Percentiles rank a stretch among this genome's conserved stretches.
Evolutionary conservation across 2,329 filamentous ascomycete species (phyloP).

Genomic region (Aspergillus hiratsukae): DNA sequence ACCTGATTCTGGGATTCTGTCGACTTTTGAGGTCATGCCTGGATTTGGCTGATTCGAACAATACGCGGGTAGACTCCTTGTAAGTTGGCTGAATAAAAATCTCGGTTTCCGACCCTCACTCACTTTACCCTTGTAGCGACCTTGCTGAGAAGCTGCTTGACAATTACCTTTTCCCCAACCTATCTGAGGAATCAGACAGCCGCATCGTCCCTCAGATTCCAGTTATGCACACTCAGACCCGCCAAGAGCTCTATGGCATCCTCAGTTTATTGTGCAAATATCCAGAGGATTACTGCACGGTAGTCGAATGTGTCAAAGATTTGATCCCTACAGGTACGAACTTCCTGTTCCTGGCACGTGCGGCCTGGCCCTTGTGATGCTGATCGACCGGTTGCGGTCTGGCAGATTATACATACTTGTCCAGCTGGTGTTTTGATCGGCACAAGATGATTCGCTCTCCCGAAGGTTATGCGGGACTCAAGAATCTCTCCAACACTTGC

Average conservation of each 20-base stretch:
- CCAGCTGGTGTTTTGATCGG: conserved; percentile 60
- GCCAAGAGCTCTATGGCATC: conserved; percentile 58
- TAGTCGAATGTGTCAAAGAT: conserved; percentile 50
- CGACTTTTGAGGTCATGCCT: conserved; percentile 41
- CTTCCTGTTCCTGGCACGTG: conserved; percentile 21
- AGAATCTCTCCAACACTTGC: conserved; percentile 91
- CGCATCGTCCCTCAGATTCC: conserved; percentile 38
- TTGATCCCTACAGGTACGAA: conserved; percentile 50
- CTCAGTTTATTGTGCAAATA: conserved; percentile 55
- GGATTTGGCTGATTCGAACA: conserved; percentile 32
- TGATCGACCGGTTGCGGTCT: conserved; percentile 4
- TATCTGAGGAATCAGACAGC: conserved; percentile 31
- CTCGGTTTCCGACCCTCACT: neutral
- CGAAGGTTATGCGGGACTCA: conserved; percentile 82
- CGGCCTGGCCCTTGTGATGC: conserved; percentile 13
- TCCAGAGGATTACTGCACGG: conserved; percentile 43
- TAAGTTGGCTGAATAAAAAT: conserved; percentile 13
- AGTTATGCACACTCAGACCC: conserved; percentile 52
- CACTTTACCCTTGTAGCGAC: conserved; percentile 24
- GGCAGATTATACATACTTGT: conserved; percentile 58
- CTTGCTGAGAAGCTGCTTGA: conserved; percentile 54
- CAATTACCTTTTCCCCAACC: conserved; percentile 62
- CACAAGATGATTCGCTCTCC: conserved; percentile 65
- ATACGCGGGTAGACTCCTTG: conserved; percentile 32
- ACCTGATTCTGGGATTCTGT: conserved; percentile 41